phyloP scores from a whole-genome alignment of 805 yeast species.

The Saccharomyces mikatae region DNA sequence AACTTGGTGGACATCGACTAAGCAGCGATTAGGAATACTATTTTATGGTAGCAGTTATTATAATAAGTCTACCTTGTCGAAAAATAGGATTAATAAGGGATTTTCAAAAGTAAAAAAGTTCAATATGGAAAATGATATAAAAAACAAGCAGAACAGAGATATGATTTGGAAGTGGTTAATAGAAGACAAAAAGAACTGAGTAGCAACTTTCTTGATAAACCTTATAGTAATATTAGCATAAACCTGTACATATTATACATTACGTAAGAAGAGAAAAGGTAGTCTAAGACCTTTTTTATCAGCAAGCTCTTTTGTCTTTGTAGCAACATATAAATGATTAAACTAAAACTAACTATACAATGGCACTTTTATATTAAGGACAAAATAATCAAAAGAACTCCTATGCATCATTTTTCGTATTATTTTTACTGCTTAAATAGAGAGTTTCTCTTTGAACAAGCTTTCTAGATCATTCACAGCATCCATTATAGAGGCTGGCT shows the following conservation, averaged over 20 bases:
- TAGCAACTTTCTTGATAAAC: neutral
- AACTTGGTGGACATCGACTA: slow-evolving; percentile 17
- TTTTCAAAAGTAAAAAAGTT: neutral
- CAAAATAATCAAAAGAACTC: neutral
- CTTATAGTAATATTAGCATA: neutral
- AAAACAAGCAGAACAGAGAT: slow-evolving; percentile 33
- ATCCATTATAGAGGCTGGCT: slow-evolving; percentile 53
- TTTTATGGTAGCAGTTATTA: slow-evolving; percentile 16
- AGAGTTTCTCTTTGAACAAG: slow-evolving; percentile 52
- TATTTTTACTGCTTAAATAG: slow-evolving; percentile 8
- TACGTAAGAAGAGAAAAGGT: neutral
- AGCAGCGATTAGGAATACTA: slow-evolving; percentile 7
- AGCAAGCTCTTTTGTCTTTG: neutral
- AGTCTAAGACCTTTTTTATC: neutral
- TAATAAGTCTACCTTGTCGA: neutral
- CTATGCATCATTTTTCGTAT: neutral
- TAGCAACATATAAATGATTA: neutral
- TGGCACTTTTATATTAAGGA: neutral
- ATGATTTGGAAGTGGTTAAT: slow-evolving; percentile 51
- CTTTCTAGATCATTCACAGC: slow-evolving; percentile 69
- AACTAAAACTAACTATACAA: neutral
- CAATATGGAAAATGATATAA: neutral
- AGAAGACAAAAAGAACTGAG: slow-evolving; percentile 31
- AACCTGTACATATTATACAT: neutral
- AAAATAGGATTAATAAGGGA: slow-evolving; percentile 8